Conservation (phyloP, 2,329 filamentous ascomycete genomes). For the Cladosporium sp. region DNA sequence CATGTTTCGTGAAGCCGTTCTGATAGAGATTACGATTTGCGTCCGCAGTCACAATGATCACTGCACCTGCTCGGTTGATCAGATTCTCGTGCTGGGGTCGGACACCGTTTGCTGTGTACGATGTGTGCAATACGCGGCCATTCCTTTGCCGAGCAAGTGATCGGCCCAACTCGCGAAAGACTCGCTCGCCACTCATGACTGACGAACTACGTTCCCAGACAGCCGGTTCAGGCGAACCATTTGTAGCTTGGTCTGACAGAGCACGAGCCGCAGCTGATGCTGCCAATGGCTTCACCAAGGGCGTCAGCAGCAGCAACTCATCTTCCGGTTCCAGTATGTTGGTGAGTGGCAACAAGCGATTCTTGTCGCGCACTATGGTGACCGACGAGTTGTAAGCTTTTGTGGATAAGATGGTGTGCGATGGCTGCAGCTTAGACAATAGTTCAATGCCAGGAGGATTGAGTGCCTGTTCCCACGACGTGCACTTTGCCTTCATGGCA, state of each 20-base stretch:
- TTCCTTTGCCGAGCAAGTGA: constrained; percentile 83
- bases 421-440: constrained; percentile 77
- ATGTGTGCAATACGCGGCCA: constrained; percentile 86
- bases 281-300: constrained; percentile 86
- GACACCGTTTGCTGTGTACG: constrained; percentile 91
- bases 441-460: constrained; percentile 77
- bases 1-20: constrained; percentile 91
- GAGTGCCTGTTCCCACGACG: constrained; percentile 88
- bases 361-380: constrained; percentile 86
- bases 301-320: constrained; percentile 85
- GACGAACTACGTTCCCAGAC: constrained; percentile 59
- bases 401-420: constrained; percentile 77
- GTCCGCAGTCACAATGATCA: constrained; percentile 90
- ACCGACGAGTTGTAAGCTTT: constrained; percentile 91
- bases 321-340: constrained; percentile 80
- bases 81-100: constrained; percentile 90
- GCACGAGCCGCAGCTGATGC: constrained; percentile 80
- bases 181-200: constrained; percentile 87
- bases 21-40: constrained; percentile 94
- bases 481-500: constrained; percentile 78
- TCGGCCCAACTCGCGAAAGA: constrained; percentile 86
- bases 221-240: constrained; percentile 56
- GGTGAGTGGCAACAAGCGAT: constrained; percentile 78
- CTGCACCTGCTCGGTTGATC: constrained; percentile 82
- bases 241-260: constrained; percentile 62